Evolutionary conservation across 2,329 filamentous ascomycete species (phyloP).

Genomic region (Apiospora malaysiana): DNA sequence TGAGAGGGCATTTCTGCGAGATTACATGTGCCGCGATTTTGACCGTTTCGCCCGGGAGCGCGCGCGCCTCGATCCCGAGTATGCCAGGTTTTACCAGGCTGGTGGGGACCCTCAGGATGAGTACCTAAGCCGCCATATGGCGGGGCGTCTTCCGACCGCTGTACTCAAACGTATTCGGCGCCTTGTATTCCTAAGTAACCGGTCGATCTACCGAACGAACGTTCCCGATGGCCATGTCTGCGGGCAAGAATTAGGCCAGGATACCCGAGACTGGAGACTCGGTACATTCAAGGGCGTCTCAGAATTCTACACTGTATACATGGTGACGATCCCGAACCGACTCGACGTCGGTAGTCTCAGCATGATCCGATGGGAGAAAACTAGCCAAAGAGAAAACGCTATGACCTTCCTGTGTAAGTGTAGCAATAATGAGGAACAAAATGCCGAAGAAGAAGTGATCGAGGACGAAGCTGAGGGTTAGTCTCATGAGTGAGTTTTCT

Average conservation of each 20-base stretch:
- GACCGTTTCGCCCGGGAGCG: not conserved
- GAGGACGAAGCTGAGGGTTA: too few species aligned
- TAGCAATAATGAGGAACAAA: too few species aligned
- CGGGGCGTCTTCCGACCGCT: not conserved
- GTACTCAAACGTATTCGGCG: not conserved
- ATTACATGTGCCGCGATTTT: not conserved
- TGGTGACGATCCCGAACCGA: not conserved
- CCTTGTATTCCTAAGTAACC: not conserved
- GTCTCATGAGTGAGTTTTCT: too few species aligned
- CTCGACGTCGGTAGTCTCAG: not conserved
- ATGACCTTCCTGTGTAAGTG: too few species aligned
- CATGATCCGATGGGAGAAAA: not conserved
- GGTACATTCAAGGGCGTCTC: not conserved
- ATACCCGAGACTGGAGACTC: not conserved
- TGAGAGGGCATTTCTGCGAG: not conserved
- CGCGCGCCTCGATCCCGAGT: not conserved
- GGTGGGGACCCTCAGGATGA: not conserved
- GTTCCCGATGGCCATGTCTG: not conserved
- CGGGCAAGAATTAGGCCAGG: not conserved
- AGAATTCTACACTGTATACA: not conserved
- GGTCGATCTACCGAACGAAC: rapidly evolving
- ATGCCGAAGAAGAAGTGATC: too few species aligned
- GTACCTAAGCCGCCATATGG: not conserved
- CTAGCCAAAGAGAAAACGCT: too few species aligned
- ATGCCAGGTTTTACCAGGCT: too few species aligned